Evolutionary conservation across 441 rosid genomes (phyloP), one percentile per base, ranked within the genome.

Genomic region (Sinapis alba): DNA sequence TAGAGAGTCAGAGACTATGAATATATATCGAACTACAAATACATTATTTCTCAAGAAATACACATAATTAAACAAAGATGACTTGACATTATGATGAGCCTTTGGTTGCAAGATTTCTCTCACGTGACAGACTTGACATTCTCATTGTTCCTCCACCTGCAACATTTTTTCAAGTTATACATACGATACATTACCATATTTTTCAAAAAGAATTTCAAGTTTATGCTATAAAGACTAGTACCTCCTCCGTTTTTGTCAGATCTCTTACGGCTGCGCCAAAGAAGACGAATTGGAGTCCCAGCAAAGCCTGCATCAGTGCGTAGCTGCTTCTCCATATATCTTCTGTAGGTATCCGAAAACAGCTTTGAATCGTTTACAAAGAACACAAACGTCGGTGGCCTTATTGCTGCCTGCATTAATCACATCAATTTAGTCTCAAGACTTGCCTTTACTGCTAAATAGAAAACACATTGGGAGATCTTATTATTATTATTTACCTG

Each of bases 351-450:
- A 74, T 94, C 97, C 2, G 96, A 86, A 65, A 94, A 94, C 66
- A 94, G 87, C 82, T 86, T 94, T 70, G 97, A 84, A 57, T 94
- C 97, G 75, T 94, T 94, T 45, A 92, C 97, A 65, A 94, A 94
- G 89, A 92, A 90, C 68, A 94, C 97, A 78, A 94, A 94, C 56
- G 97, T 90, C 54, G 97, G 99, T 28, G 96, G 99, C 75, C 97
- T 89, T 60, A 90, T 85, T 64, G 96, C 99, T 74, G 99, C 99
- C 99, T 90, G 92, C 83, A 81, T 71, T 30, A 15, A 7, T 63
- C 5, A 69, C 47, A 65, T 16, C 20, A 9, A 53, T 0, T 0
- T 47, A 28, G 47, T 8, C 27, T 43, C 13, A 16, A n/a, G 13
- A 34, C 7, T 26, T 38, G 41, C 7, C 34, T 56, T 23, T 2